These are phyloP conservation scores for Penicillium olsonii DNA, from an alignment of 2,329 filamentous ascomycete genomes.

Conservation along the genomic window DNA sequence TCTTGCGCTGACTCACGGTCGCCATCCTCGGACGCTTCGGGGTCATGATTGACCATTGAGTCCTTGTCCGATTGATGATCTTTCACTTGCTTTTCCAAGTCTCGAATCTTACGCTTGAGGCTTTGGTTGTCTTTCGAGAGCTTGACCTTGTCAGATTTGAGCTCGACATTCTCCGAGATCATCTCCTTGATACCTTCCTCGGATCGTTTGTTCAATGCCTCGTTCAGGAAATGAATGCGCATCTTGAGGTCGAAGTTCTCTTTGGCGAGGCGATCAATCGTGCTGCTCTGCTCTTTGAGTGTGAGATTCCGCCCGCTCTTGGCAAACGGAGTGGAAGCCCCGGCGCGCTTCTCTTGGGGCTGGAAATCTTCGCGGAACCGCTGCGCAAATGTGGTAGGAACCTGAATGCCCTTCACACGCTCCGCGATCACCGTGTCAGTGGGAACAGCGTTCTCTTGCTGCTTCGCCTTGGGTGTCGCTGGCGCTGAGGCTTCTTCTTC, in stretches of 20 bases:
- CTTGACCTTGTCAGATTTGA: conserved; percentile 86
- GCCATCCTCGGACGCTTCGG: conserved; percentile 45
- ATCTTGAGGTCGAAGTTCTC: conserved; percentile 98
- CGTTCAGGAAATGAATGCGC: conserved; percentile 95
- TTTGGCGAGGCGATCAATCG: conserved; percentile 92
- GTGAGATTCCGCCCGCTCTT: conserved; percentile 73
- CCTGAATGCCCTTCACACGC: conserved; percentile 85
- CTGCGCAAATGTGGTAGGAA: conserved; percentile 82
- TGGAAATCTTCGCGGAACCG: conserved; percentile 77
- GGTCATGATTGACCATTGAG: conserved; percentile 45
- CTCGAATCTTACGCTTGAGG: conserved; percentile 76
- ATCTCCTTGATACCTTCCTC: conserved; percentile 97
- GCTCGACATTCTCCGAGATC: conserved; percentile 94
- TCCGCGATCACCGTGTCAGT: conserved; percentile 88
- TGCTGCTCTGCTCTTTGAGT: conserved; percentile 95
- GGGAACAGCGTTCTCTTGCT: conserved; percentile 61
- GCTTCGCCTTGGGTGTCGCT: conserved; percentile 69
- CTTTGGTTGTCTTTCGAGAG: conserved; percentile 88
- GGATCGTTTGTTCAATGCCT: conserved; percentile 87
- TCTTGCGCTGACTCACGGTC: conserved; percentile 62
- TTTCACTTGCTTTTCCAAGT: conserved; percentile 77
- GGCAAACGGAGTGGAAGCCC: conserved; percentile 53
- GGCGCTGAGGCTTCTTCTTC: conserved; percentile 56
- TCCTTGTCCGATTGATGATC: conserved; percentile 53
- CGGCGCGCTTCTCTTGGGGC: conserved; percentile 59